Conservation (phyloP, 2,329 filamentous ascomycete genomes). For the Emmonsiellopsis sp. region DNA sequence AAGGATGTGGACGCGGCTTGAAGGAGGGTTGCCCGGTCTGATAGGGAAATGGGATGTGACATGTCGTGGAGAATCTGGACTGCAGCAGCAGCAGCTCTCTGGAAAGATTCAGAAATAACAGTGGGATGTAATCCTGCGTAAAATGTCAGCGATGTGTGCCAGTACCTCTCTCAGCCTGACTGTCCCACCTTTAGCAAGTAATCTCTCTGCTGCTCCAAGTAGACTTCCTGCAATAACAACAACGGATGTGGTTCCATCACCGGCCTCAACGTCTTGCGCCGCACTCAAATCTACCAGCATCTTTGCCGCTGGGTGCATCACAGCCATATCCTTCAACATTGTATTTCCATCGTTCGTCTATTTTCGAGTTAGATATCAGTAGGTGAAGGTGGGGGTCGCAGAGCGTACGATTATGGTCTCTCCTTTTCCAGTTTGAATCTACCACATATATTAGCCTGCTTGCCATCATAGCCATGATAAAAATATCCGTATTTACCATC, state of each 20-base stretch:
- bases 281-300: slow-evolving; percentile 97
- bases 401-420: slow-evolving; percentile 74
- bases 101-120: slow-evolving; percentile 95
- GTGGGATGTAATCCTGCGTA: slow-evolving; percentile 73
- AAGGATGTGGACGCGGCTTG: slow-evolving; percentile 96
- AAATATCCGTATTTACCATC: slow-evolving; percentile 49
- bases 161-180: neutral
- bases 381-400: neutral
- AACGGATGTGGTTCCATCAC: slow-evolving; percentile 95
- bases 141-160: neutral
- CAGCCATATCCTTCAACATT: slow-evolving; percentile 97
- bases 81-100: slow-evolving; percentile 80
- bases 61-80: slow-evolving; percentile 89
- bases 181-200: slow-evolving; percentile 67
- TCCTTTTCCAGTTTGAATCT: slow-evolving; percentile 89
- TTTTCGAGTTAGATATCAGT: slow-evolving; percentile 12
- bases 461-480: neutral
- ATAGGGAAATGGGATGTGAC: slow-evolving; percentile 85
- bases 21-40: slow-evolving; percentile 79
- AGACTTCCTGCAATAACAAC: slow-evolving; percentile 96
- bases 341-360: slow-evolving; percentile 97
- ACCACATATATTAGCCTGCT: slow-evolving; percentile 17
- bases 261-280: slow-evolving; percentile 95
- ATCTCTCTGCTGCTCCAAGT: slow-evolving; percentile 81
- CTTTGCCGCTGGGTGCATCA: slow-evolving; percentile 98